Evolutionary conservation across 805 yeast species (phyloP).

Genomic region (Wickerhamiella shivajii): DNA sequence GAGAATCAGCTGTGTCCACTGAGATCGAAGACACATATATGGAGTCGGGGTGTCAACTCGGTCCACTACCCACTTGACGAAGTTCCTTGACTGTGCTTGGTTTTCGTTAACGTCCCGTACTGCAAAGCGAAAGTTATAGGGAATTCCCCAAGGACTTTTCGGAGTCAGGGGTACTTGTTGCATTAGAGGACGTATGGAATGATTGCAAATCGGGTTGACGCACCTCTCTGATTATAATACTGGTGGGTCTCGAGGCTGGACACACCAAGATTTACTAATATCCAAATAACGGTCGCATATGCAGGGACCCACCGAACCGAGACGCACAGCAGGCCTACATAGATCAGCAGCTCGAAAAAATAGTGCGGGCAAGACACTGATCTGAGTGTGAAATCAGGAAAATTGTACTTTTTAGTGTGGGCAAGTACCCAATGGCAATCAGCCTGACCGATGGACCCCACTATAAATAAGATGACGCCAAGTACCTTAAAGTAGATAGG

Average conservation of each 20-base stretch:
- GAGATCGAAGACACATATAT: constrained; percentile 14
- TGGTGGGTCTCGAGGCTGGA: constrained; percentile 35
- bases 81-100: background rate
- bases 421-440: constrained; percentile 37
- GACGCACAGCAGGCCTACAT: constrained; percentile 22
- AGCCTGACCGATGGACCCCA: constrained; percentile 33
- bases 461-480: constrained; percentile 20
- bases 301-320: constrained; percentile 12
- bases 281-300: constrained; percentile 21
- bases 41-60: constrained; percentile 12
- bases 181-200: constrained; percentile 10
- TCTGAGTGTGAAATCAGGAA: constrained; percentile 32
- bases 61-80: constrained; percentile 10
- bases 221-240: constrained; percentile 27
- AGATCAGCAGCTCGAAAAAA: constrained; percentile 41
- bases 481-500: too few relatives aligned
- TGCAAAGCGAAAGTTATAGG: constrained; percentile 6
- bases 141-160: constrained; percentile 2
- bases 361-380: constrained; percentile 47
- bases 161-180: constrained; percentile 1
- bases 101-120: constrained; percentile 1
- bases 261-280: constrained; percentile 31
- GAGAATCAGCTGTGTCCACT: constrained; percentile 11
- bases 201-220: constrained; percentile 8
- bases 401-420: constrained; percentile 35